Evolutionary conservation across 164 flowering plant species (phyloP).

Genomic region (Stephania japonica): DNA sequence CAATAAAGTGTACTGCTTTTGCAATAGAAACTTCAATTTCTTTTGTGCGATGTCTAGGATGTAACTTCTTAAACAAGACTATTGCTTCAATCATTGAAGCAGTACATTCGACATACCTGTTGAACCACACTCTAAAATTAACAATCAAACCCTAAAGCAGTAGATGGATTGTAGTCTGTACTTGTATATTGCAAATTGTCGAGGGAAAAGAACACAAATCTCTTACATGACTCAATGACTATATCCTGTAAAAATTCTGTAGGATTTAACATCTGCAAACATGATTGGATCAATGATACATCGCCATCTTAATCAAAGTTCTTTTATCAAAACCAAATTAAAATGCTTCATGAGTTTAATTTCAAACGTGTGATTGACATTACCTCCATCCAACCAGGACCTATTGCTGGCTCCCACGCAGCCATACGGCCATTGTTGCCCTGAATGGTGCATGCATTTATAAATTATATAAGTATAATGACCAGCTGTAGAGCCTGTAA

Average conservation of each 20-base stretch:
- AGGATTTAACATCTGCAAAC: slow-evolving; percentile 76
- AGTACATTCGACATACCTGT: slow-evolving; percentile 95
- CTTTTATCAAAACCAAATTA: too few species aligned
- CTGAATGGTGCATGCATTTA: not conserved
- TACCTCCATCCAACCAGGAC: slow-evolving; percentile 12
- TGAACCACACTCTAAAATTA: not conserved
- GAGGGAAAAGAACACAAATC: not conserved
- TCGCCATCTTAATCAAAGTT: too few species aligned
- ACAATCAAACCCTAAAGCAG: too few species aligned
- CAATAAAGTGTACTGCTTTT: slow-evolving; percentile 50
- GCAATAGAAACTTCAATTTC: slow-evolving; percentile 60
- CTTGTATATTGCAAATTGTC: not conserved
- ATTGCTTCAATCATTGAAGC: slow-evolving; percentile 84
- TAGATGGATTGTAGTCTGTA: too few species aligned
- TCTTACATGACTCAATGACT: slow-evolving; percentile 76
- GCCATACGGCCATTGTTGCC: slow-evolving; percentile 8
- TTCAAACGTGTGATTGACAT: not conserved
- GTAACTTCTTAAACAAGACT: slow-evolving; percentile 48
- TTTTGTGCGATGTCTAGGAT: slow-evolving; percentile 63
- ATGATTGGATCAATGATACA: too few species aligned
- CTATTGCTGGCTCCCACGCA: slow-evolving; percentile 12
- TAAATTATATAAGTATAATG: too few species aligned
- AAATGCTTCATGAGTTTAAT: too few species aligned
- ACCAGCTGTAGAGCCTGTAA: not conserved
- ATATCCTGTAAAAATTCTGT: slow-evolving; percentile 93